Percentiles rank a stretch among this genome's conserved stretches.
Conservation (phyloP, 169 alveolate species). For the Toxoplasma gondii region DNA sequence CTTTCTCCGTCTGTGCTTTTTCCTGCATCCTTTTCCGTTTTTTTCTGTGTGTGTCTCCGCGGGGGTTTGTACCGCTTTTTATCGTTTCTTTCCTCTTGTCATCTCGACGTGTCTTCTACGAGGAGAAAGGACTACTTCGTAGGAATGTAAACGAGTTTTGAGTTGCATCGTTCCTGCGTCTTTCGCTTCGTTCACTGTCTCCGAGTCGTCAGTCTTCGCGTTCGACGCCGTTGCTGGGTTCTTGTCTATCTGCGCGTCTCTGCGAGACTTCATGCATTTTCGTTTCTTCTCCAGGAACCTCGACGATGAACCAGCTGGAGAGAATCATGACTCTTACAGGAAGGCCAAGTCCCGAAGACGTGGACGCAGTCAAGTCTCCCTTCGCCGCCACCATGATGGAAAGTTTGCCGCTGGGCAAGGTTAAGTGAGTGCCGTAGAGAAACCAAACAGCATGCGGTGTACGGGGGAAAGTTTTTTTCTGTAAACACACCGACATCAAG, state of each 20-base stretch:
- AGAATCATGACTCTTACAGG: conserved; percentile 94
- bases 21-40: neutral
- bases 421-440: conserved; percentile 35
- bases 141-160: neutral
- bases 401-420: conserved; percentile 73
- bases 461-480: no score
- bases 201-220: no score
- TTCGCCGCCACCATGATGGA: conserved; percentile 90
- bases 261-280: no score
- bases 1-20: neutral
- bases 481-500: no score
- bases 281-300: conserved; percentile 76
- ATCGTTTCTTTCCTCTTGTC: no score
- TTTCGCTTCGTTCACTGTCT: no score
- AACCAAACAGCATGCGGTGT: neutral
- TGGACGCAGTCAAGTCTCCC: conserved; percentile 85
- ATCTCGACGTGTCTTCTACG: no score
- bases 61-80: no score
- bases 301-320: conserved; percentile 97
- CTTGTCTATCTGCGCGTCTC: no score
- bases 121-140: neutral
- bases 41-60: no score
- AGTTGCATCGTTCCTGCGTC: no score
- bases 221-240: no score
- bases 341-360: conserved; percentile 86